Evolutionary conservation across 1,139 yeast species (phyloP).

Genomic region (Blastobotrys malaysiensis): DNA sequence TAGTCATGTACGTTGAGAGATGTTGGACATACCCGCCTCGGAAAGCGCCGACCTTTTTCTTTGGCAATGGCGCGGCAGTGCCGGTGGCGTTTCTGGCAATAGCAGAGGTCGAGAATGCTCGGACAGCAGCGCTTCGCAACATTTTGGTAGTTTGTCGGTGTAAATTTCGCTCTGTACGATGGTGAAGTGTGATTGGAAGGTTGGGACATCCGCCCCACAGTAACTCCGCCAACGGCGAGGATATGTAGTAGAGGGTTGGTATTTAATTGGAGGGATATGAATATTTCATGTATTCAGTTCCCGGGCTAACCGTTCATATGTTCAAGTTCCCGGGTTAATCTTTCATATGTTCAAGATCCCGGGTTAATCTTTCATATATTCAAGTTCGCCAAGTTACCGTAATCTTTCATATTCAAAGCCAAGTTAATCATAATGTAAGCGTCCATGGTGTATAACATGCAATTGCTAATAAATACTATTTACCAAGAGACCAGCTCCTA

Average conservation of each 20-base stretch:
- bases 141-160: background rate
- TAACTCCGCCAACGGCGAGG: background rate
- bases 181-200: background rate
- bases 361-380: no score
- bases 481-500: slow-evolving; percentile 1
- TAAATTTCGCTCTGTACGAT: background rate
- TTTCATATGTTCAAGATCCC: no score
- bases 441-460: background rate
- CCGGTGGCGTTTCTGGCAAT: background rate
- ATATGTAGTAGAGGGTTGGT: no score
- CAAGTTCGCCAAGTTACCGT: no score
- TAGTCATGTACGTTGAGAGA: background rate
- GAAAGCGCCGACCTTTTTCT: slow-evolving; percentile 29
- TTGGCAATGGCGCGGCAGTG: slow-evolving; percentile 5
- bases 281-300: no score
- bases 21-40: slow-evolving; percentile 30
- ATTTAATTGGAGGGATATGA: no score
- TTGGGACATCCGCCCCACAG: background rate
- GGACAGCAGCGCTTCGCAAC: slow-evolving; percentile 1
- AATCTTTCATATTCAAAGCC: no score
- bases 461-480: background rate
- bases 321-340: no score
- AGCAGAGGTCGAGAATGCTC: background rate
- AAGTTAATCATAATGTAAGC: no score
- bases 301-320: no score